phyloP scores from a whole-genome alignment of 169 alveolate species.

The Plasmodium reichenowi region DNA sequence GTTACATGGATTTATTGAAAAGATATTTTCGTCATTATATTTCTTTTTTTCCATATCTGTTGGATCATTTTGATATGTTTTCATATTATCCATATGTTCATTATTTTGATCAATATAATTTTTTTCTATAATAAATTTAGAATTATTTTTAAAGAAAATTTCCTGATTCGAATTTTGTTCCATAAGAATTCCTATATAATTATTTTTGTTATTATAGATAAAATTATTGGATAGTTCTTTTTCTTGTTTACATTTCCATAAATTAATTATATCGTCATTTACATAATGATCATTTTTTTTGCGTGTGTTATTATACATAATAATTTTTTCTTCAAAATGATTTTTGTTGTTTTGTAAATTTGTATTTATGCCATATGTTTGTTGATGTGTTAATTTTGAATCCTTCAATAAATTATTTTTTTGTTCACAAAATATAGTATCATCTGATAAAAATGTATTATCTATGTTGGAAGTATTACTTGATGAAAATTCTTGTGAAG shows the following conservation, averaged over 20 bases:
- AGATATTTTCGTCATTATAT: neutral
- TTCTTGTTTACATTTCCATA: constrained; percentile 40
- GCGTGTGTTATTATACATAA: neutral
- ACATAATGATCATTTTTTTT: neutral
- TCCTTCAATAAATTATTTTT: neutral
- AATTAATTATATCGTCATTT: constrained; percentile 19
- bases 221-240: constrained; percentile 48
- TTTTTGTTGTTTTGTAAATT: neutral
- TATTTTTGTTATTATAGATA: constrained; percentile 62
- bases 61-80: neutral
- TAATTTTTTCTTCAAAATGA: neutral
- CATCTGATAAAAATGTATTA: neutral
- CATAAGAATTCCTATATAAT: constrained; percentile 65
- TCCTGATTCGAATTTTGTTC: constrained; percentile 19
- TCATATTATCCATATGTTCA: neutral
- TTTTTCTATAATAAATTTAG: neutral
- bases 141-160: neutral
- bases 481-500: constrained; percentile 5
- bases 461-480: neutral
- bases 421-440: neutral
- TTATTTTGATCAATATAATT: neutral
- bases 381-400: neutral
- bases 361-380: neutral
- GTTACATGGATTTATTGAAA: constrained; percentile 69
- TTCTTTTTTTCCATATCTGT: neutral